A percentile compares a stretch with the other conserved stretches of the same genome.
phyloP scores from a whole-genome alignment of 2,329 filamentous ascomycete genomes.

The Colletotrichum magnum region DNA sequence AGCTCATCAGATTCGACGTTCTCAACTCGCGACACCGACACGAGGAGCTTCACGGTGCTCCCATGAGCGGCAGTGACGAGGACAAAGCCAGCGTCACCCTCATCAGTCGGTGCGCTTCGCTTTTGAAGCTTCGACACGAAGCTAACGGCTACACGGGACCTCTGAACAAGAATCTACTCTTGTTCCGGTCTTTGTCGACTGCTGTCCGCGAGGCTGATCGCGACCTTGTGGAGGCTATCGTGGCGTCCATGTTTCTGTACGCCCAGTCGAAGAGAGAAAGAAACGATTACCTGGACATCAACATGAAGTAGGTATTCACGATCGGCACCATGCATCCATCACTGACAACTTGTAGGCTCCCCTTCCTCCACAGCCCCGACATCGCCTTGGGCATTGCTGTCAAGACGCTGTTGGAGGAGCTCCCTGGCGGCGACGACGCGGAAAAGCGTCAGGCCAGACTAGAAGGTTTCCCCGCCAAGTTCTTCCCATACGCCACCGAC shows the following conservation, averaged over 20 bases:
- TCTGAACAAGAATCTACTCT: conserved; percentile 88
- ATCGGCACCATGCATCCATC: conserved; percentile 31
- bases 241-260: conserved; percentile 84
- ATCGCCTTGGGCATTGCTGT: conserved; percentile 84
- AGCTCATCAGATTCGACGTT: conserved; percentile 84
- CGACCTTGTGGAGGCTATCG: conserved; percentile 86
- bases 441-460: conserved; percentile 62
- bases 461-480: conserved; percentile 65
- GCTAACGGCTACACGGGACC: conserved; percentile 94
- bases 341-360: conserved; percentile 62
- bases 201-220: conserved; percentile 84
- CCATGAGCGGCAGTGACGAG: conserved; percentile 72
- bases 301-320: conserved; percentile 72
- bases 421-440: conserved; percentile 70
- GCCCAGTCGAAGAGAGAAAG: conserved; percentile 82
- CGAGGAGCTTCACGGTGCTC: conserved; percentile 67
- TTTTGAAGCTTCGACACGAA: conserved; percentile 86
- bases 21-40: conserved; percentile 78
- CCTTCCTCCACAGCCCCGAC: conserved; percentile 79
- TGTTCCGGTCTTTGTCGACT: conserved; percentile 86
- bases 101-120: conserved; percentile 87
- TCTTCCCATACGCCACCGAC: conserved; percentile 71
- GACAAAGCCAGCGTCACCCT: conserved; percentile 85
- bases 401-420: conserved; percentile 83
- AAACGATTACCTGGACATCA: conserved; percentile 76